Base-by-base conservation (phyloP, 2,329 filamentous ascomycete genomes). In the Kalmusia sp. region DNA sequence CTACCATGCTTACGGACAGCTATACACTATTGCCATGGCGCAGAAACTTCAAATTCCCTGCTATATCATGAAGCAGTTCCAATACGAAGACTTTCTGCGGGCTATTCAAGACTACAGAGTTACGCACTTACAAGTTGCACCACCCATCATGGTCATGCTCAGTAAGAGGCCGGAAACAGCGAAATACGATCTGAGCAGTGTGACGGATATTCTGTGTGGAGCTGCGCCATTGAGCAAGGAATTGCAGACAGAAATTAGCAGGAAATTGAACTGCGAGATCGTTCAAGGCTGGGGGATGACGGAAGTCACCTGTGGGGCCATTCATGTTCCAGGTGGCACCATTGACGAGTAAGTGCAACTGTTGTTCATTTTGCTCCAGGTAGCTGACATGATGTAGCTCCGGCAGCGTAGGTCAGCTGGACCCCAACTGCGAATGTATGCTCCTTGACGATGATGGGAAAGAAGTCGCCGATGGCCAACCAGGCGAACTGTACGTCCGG, bases 1-100 rank as follows among this genome's bases (percentile, higher is more conserved):
- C 1, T 77, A 77, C 39, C 76, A 78, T 49, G 76, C 75, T 1
- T 84, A 82, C 56, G 81, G 81, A 4, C 75, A 78, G 49, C 64
- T 77, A 3, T 78, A 74, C 44, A 70, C 69, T 11, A 74, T 73
- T 41, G 61, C 71, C 38, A 74, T 76, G 65, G 79, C 74, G 0
- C 70, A 79, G 14, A 77, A 76, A 38, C 72, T 82, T 6, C 76
- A 78, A 1, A 79, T 84, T 11, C 73, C 75, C 0, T 67, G 70
- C 15, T 77, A 76, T 48, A 71, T 77, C 44, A 77, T 78, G 75
- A 69, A 72, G 43, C 65, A 71, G 25, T 78, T 78, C 52, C 63
- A 71, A n/a, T 77, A 73, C 52, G 67, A 70, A 30, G 69, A 73
- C 37, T 78, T 74, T 47, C 57, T 77, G n/a, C 62, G 63, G 4